Percentiles rank a stretch among this genome's conserved stretches.
Evolutionary conservation across 78 protist genomes (phyloP).

Genomic region (Dictyostelium capitatum): DNA sequence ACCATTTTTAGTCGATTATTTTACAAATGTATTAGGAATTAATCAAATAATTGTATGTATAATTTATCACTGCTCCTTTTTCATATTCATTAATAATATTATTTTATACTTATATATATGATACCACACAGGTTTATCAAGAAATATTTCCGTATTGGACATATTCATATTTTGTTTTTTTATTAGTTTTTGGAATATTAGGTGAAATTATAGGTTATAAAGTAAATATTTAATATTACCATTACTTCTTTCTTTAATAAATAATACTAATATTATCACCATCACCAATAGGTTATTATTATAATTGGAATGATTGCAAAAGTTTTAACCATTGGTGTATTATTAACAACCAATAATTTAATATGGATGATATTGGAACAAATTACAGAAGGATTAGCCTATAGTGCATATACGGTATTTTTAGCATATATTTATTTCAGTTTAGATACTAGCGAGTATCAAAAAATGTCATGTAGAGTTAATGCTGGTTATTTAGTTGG

Average conservation of each 20-base stretch:
- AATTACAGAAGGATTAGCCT: slow-evolving; percentile 56
- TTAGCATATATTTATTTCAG: slow-evolving; percentile 54
- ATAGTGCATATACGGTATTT: slow-evolving; percentile 51
- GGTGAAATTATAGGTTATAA: slow-evolving; percentile 70
- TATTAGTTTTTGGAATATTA: slow-evolving; percentile 54
- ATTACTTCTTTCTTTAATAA: background rate
- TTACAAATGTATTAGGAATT: slow-evolving; percentile 52
- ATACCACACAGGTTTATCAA: slow-evolving; percentile 39
- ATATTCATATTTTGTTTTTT: slow-evolving; percentile 42
- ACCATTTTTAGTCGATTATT: slow-evolving; percentile 53
- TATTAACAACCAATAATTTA: slow-evolving; percentile 28
- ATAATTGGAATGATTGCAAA: slow-evolving; percentile 64
- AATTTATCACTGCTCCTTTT: too few relatives aligned
- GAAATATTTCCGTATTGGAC: slow-evolving; percentile 63
- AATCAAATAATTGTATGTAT: slow-evolving; percentile 19
- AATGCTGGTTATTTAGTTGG: slow-evolving; percentile 69
- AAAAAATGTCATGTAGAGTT: slow-evolving; percentile 55
- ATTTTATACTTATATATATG: background rate
- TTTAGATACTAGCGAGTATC: slow-evolving; percentile 46
- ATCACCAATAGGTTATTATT: slow-evolving; percentile 35
- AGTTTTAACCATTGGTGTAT: background rate
- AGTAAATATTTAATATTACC: slow-evolving; percentile 1
- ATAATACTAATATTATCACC: background rate
- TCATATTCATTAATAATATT: background rate
- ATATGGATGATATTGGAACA: slow-evolving; percentile 51